Evolutionary conservation across 352 stramenopile species (phyloP), one percentile per base, ranked within the genome.

Genomic region (Phytophthora kernoviae): DNA sequence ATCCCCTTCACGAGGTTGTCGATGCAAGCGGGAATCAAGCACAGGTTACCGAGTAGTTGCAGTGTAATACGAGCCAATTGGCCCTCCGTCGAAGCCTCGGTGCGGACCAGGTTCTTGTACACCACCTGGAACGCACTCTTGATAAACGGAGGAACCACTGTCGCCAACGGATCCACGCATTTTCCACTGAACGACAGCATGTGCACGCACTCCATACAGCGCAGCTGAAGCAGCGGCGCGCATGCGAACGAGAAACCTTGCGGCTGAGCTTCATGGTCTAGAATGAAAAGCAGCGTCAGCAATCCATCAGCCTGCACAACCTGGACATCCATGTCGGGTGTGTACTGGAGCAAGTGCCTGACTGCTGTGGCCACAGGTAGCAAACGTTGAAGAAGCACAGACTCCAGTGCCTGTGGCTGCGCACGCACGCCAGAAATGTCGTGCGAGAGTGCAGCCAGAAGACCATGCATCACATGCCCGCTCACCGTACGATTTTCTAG

Each of bases 1-100:
- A 96, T 96, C 46, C 87, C 87, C 61, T 91, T 93, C 10, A 96
- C 87, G 36, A 96, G 73, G 21, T 85, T 96, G 57, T 96, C 87
- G 15, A 96, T 91, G 53, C 87, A 96, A 8, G 84, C 83, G 22
- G 87, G 87, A 42, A 94, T 90, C 14, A 96, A 65, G 46, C 87
- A 96, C 41, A 96, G n/a, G 30, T 94, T 93, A 7, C 87, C 87
- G 0, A 96, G 70, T 43, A 96, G 54, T 57, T 96, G 87, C 14
- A 96, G 65, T 24, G 83, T 92, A 37, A 93, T 77, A 9, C 87
- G 81, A 49, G 83, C 83, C 2, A 96, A 55, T 55, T 94, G 85
- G 14, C 87, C 84, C 46, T 96, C 87, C 0, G 84, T 93, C 11
- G 84, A 90, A 48, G 84, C 84, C 26, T 96, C 86, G 0, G 77